Evolutionary conservation across 345 rosid species (phyloP), one percentile per base, ranked within the genome.

Genomic region (Lepidium didymum): DNA sequence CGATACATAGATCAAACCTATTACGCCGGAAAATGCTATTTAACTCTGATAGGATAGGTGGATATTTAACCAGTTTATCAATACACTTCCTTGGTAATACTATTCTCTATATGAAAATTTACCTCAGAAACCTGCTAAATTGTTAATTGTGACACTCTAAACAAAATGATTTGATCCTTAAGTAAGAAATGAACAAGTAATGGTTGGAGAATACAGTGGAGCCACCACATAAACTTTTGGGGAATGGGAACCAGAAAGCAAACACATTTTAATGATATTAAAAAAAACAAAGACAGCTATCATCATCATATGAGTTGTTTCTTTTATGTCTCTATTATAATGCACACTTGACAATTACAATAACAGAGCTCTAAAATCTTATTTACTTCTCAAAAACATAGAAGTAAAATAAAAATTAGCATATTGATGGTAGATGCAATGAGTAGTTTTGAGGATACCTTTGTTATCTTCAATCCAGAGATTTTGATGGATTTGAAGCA

Each of bases 161-260:
- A 1, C 19, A 33, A 56, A 12, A 40, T 25, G 0, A 58, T 44
- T 31, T 15, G 11, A 4, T 44, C 13, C 4, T 40, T 29, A 10
- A 27, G 31, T 31, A 37, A 40, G 42, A 65, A 7, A 35, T 36
- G 23, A 1, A 13, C 0, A 52, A 52, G 29, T 10, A 51, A 52
- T 40, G 61, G 50, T 12, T 52, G 31, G 59, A 65, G 56, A 68
- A 57, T 4, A 58, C 1, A 37, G 62, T 47, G 58, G 66, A 69
- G 73, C 79, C 87, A 82, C 67, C 70, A 74, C 80, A 79, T 67
- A 56, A 64, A 61, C 56, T 72, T 56, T 67, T 7, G 15, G 68
- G 13, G 62, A 62, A 72, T 67, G 53, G 56, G 64, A 68, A 68
- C 68, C 64, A 57, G 72, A 68, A 64, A 62, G 62, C 25, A 40